Evolutionary conservation across 352 stramenopile species (phyloP).

Genomic region (Halophytophthora polymorphica): DNA sequence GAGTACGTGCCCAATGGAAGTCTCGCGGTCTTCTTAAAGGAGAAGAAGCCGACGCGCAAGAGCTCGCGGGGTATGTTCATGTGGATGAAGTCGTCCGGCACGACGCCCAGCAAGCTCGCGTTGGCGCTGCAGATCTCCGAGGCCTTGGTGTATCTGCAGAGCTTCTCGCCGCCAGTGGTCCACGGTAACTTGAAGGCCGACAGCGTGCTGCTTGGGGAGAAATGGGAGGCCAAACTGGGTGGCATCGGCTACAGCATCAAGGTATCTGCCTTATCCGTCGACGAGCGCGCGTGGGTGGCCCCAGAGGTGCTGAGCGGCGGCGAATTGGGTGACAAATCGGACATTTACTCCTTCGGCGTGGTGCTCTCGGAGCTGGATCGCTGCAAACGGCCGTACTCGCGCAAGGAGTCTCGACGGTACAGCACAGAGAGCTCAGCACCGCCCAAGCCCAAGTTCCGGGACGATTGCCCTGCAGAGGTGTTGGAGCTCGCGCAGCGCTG

Average conservation of each 20-base stretch:
- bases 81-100: constrained; percentile 29
- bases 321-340: constrained; percentile 53
- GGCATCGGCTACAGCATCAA: constrained; percentile 49
- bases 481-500: constrained; percentile 41
- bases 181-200: constrained; percentile 59
- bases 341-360: constrained; percentile 73
- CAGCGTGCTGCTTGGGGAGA: constrained; percentile 51
- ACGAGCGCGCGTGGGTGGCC: constrained; percentile 39
- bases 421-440: constrained; percentile 13
- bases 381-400: constrained; percentile 36
- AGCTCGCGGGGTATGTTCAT: constrained; percentile 18
- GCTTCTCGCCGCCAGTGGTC: constrained; percentile 55
- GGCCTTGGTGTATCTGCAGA: constrained; percentile 61
- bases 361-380: constrained; percentile 65
- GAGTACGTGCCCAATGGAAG: constrained; percentile 49
- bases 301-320: constrained; percentile 61
- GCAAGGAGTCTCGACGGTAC: constrained; percentile 14
- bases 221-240: constrained; percentile 57
- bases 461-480: constrained; percentile 44
- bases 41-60: constrained; percentile 33
- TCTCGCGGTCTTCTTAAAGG: constrained; percentile 28
- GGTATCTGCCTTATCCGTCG: constrained; percentile 20
- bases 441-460: constrained; percentile 35
- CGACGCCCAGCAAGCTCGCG: constrained; percentile 35
- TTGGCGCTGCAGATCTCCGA: constrained; percentile 61